Percentiles rank a stretch among this genome's conserved stretches.
phyloP scores from a whole-genome alignment of 768 basidiomycete genomes.

The Saitozyma podzolica region DNA sequence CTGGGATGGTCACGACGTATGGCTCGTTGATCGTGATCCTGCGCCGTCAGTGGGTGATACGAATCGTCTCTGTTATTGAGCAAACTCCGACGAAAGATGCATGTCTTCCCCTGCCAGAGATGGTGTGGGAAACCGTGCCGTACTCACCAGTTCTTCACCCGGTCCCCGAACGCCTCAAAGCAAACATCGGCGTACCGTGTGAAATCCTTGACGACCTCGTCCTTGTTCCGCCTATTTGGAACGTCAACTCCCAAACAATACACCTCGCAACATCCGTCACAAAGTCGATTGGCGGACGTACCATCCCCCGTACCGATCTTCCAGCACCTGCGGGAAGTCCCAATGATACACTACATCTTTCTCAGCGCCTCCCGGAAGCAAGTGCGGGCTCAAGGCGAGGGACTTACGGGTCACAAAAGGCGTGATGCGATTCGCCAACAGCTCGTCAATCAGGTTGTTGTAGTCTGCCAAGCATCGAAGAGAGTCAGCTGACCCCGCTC shows the following conservation, averaged over 20 bases:
- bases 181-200: constrained; percentile 64
- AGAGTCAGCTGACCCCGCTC: too few species aligned
- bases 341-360: constrained; percentile 51
- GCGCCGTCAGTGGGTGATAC: neutral
- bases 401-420: constrained; percentile 32
- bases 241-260: too few species aligned
- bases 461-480: constrained; percentile 57
- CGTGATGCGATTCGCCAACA: constrained; percentile 63
- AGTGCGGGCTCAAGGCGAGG: neutral
- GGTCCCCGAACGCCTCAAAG: constrained; percentile 70
- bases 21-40: constrained; percentile 70
- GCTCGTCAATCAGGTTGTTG: constrained; percentile 66
- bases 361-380: neutral
- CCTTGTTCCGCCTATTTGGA: constrained; percentile 59
- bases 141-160: constrained; percentile 66
- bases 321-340: constrained; percentile 72
- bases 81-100: too few species aligned
- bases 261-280: too few species aligned
- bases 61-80: neutral
- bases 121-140: too few species aligned
- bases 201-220: constrained; percentile 65
- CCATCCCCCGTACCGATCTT: constrained; percentile 71
- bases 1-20: constrained; percentile 57
- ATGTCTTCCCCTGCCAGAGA: too few species aligned
- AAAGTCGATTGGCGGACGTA: too few species aligned